phyloP scores from a whole-genome alignment of 2,329 filamentous ascomycete species.

The Emericellopsis cladophorae region DNA sequence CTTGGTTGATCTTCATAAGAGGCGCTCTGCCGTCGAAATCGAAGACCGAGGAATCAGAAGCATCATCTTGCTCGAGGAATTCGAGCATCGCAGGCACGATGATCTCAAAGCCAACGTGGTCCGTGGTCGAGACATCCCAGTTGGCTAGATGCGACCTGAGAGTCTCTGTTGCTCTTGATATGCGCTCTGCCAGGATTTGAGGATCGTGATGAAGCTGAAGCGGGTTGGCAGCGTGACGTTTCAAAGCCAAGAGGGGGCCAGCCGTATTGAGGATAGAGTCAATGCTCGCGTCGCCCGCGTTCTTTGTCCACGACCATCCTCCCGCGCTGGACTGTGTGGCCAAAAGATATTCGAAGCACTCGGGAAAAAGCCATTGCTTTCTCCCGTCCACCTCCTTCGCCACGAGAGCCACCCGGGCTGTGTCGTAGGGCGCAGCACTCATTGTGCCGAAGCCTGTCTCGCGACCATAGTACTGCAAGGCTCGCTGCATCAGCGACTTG shows the following conservation, averaged over 20 bases:
- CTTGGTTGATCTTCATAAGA: constrained; percentile 1
- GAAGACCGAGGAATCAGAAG: constrained; percentile 1
- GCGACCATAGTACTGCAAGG: not conserved
- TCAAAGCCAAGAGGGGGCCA: constrained; percentile 5
- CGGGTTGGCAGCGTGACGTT: constrained; percentile 1
- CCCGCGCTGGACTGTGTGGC: constrained; percentile 3
- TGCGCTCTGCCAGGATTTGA: not conserved
- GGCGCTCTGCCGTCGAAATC: constrained; percentile 1
- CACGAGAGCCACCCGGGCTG: constrained; percentile 7
- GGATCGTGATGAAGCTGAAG: constrained; percentile 1
- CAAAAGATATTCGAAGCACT: constrained; percentile 6
- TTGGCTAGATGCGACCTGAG: not conserved
- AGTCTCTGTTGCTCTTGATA: constrained; percentile 1
- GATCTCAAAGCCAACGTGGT: constrained; percentile 8
- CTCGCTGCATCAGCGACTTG: constrained; percentile 2
- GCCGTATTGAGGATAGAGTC: constrained; percentile 7
- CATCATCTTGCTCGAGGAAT: constrained; percentile 2
- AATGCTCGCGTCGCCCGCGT: constrained; percentile 1
- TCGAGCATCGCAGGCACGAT: constrained; percentile 6
- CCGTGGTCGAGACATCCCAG: constrained; percentile 4
- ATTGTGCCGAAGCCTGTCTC: constrained; percentile 2
- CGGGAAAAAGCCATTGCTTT: constrained; percentile 5
- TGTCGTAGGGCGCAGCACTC: constrained; percentile 5
- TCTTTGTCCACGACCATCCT: constrained; percentile 1
- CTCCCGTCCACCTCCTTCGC: not conserved